A percentile compares a stretch with the other conserved stretches of the same genome.
Conservation (phyloP, 2,329 filamentous ascomycete genomes). For the Venturia aucupariae region DNA sequence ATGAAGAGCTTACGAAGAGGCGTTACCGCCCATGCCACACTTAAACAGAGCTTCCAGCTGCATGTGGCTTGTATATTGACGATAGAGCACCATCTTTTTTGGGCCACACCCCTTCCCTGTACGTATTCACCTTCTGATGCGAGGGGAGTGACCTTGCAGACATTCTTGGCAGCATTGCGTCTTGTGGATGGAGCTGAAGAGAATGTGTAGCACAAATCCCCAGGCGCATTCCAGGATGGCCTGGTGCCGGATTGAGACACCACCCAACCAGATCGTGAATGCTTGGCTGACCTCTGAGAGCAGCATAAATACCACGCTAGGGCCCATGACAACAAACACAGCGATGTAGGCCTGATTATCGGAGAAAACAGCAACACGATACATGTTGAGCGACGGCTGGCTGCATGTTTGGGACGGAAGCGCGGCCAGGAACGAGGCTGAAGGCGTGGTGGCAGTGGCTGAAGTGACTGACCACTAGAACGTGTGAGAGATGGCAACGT, state of each 20-base stretch:
- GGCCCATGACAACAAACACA: background rate
- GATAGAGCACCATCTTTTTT: background rate
- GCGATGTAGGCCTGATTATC: background rate
- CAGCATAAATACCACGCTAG: slow-evolving; percentile 4
- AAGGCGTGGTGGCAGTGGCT: background rate
- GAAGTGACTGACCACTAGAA: background rate
- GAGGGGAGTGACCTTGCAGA: slow-evolving; percentile 1
- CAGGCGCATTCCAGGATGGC: slow-evolving; percentile 11
- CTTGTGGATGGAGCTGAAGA: slow-evolving; percentile 7
- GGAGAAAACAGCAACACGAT: background rate
- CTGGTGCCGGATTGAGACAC: slow-evolving; percentile 6
- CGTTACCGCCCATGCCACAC: background rate
- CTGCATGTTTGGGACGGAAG: slow-evolving; percentile 5
- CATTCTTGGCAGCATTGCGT: slow-evolving; percentile 7
- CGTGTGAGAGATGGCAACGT: background rate
- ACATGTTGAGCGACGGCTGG: slow-evolving; percentile 1
- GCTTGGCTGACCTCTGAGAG: background rate
- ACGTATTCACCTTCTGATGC: background rate
- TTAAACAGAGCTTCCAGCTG: background rate
- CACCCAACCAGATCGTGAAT: slow-evolving; percentile 4
- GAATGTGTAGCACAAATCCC: slow-evolving; percentile 1
- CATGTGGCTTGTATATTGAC: slow-evolving; percentile 1
- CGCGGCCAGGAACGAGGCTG: slow-evolving; percentile 7
- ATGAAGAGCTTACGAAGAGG: slow-evolving; percentile 5
- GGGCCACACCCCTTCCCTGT: background rate